Evolutionary conservation across 768 basidiomycete genomes (phyloP), one percentile per base, ranked within the genome.

Genomic region (Boletus rubroflammeus): DNA sequence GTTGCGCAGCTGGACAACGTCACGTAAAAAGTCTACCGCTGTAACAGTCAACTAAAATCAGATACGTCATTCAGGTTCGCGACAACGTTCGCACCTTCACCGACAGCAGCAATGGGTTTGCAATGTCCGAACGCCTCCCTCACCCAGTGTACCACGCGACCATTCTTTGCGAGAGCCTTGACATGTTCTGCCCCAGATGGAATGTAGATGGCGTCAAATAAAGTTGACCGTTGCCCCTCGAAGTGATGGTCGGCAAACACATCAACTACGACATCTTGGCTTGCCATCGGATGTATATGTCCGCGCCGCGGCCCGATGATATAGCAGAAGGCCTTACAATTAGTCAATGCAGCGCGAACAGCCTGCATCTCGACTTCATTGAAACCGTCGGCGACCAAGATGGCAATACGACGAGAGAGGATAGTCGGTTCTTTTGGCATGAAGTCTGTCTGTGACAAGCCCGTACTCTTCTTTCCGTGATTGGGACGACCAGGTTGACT

Each of bases 121-220:
- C 83, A 86, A 69, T 94, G 93, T 21, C 87, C 87, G 71, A 89
- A 94, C 3, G 90, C 85, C 70, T 94, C 92, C 42, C 88, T 80
- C 3, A 88, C 80, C 78, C 86, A 92, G 66, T 95, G 90, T n/a
- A 91, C 72, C 8, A 78, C 78, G 19, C 92, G 80, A 5, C 92
- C 93, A 46, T 79, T 81, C 59, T 76, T 75, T 8, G 73, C 64
- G 34, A 93, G 76, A 29, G 76, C 65, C 64, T 81, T 78, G n/a
- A 75, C 78, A 65, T 85, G 84, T 32, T 76, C 73, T 9, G 73
- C 72, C 2, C 92, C 91, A 19, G 86, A 85, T 11, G 90, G 84
- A 61, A 95, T 82, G 61, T 88, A 78, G 57, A 94, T 57, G 0
- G 90, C 89, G 66, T 95, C 93, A 63, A 90, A 96, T 68, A 88